Percentiles rank a stretch among this genome's conserved stretches.
Conservation (phyloP, 2,329 filamentous ascomycete species). For the Trichoderma sp. region DNA sequence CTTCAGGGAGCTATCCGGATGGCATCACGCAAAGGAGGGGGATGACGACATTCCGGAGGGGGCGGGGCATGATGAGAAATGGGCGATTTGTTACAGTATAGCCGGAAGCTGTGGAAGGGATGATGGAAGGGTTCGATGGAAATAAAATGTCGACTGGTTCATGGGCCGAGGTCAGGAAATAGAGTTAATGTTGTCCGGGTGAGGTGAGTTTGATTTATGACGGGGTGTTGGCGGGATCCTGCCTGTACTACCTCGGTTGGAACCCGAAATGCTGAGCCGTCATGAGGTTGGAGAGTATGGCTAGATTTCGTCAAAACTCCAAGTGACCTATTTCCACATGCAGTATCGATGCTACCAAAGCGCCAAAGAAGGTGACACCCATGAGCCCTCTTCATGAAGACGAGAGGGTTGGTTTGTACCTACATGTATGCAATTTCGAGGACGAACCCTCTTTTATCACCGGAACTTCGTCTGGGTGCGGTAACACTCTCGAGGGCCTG, state of each 20-base stretch:
- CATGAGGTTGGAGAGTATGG: background rate
- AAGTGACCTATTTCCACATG: too few species aligned
- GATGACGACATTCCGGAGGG: conserved; percentile 18
- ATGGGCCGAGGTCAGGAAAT: background rate
- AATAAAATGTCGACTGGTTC: background rate
- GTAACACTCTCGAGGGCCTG: background rate
- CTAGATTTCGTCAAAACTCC: too few species aligned
- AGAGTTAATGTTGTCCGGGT: background rate
- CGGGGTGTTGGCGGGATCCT: background rate
- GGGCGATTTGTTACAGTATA: background rate
- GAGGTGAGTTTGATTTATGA: conserved; percentile 2
- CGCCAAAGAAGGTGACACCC: background rate
- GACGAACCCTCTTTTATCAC: too few species aligned
- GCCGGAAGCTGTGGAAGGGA: background rate
- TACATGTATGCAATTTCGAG: too few species aligned
- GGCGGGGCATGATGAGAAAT: background rate
- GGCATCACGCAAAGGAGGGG: conserved; percentile 9
- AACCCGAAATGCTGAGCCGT: too few species aligned
- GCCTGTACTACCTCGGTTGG: too few species aligned
- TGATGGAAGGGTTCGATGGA: background rate
- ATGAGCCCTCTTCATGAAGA: background rate
- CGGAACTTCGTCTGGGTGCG: too few species aligned
- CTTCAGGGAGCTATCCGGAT: conserved; percentile 1
- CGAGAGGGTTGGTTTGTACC: too few species aligned
- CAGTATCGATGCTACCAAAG: background rate